Evolutionary conservation across 2,329 filamentous ascomycete species (phyloP), one percentile per base, ranked within the genome.

Genomic region (Venturia asperata): DNA sequence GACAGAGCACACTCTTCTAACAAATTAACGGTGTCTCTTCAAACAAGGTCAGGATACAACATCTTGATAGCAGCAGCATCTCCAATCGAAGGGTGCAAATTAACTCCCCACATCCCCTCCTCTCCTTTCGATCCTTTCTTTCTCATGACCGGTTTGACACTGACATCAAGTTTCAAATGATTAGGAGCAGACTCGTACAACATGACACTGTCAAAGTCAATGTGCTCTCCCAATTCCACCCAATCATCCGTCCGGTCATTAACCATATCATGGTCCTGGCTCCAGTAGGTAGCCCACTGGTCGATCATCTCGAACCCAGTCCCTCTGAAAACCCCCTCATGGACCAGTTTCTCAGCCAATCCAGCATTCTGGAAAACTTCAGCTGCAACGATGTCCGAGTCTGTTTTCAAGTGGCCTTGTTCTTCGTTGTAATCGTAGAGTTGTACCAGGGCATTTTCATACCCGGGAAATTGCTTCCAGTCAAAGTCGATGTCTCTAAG

Each of bases 11-110:
- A 34, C 30, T 34, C 30, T 34, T 6, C 30, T 34, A 34, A 34
- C 30, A 34, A 34, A 34, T 34, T 6, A 34, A 34, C 30, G 30
- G 6, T 34, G 6, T 34, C 30, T 34, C 30, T 34, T 24, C 45
- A 49, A 24, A 24, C n/a, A 49, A 49, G 45, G 24, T 49, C 45
- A 49, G 45, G n/a, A 49, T 49, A 49, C n/a, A 49, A 49, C n/a
- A n/a, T 21, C 7, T 49, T 49, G 13, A 49, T 6, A 49, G 45
- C 45, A 49, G 45, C 45, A 10, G 24, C 45, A 24, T 49, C 45
- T 4, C n/a, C 45, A 49, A 49, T 10, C 10, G 45, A 49, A 49
- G 45, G 45, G 21, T 47, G 45, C 45, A 24, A 47, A 47, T 21
- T 47, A 11, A 47, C 9, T n/a, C 19, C n/a, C 45, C n/a, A 47